Evolutionary conservation across 805 yeast species (phyloP), one percentile per base, ranked within the genome.

Genomic region (Allodekkera sacchari): DNA sequence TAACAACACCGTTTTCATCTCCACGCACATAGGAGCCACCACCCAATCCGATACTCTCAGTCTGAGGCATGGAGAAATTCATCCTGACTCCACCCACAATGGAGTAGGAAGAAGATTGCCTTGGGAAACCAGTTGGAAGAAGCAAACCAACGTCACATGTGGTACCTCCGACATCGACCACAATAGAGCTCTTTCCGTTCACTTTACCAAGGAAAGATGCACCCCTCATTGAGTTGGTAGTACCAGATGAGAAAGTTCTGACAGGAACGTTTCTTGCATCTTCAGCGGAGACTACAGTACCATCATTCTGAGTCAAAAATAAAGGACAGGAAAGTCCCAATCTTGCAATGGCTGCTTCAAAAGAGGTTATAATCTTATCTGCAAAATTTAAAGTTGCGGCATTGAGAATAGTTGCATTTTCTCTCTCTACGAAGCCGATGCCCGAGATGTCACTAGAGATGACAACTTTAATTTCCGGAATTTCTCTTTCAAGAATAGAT

Each of bases 161-260:
- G 9, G 74, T 67, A 9, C 73, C 74, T 12, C 74, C 74, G 23
- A 67, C 60, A 43, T 67, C 74, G 22, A 59, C 59, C n/a, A 67
- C 69, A 29, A 64, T 40, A 11, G 57, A 50, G 23, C 45, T 39
- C 6, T 71, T 67, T 3, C 52, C 44, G 1, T 44, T 48, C 17
- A 45, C 30, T 30, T 54, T 28, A 35, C 66, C 60, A 10, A 67
- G 44, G 38, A 64, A 62, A 0, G 70, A 56, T 2, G 73, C 72
- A 26, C 69, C 69, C 39, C 66, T 44, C 64, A 64, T 63, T 8
- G 68, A 63, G 38, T 64, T 64, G 10, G 71, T 67, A 3, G 71
- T 66, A 26, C 73, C 72, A 8, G 71, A 65, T 4, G 68, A 60
- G 41, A 66, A 66, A 1, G 72, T 66, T 25, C 61, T 47, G 22